Base-by-base conservation (phyloP, 305 asterid species). In the Withania somnifera region DNA sequence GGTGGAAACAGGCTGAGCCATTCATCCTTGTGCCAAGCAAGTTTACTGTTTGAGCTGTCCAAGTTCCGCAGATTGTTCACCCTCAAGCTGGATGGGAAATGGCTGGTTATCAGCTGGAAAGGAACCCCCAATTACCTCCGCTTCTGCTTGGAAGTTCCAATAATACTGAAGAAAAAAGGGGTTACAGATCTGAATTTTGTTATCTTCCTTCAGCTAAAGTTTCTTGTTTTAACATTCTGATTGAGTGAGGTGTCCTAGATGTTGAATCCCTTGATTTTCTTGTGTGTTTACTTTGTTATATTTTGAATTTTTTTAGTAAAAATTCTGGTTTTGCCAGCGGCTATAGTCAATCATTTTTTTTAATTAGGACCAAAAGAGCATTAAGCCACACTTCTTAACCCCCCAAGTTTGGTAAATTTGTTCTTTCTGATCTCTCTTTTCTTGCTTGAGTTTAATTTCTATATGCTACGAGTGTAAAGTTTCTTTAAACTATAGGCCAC, bases 51-150 rank as follows among this genome's bases (percentile, higher is more conserved):
- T 54, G 79, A 40, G 58, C 83, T 66, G 1, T 85, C 80, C 17
- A 66, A 60, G 9, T 52, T 82, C 17, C 79, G 84, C 69, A 80
- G 40, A 7, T 42, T 24, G 51, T 87, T 89, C 60, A 87, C 81
- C 1, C 20, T 86, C 19, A 69, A 58, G 3, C 78, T 84, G 87
- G 73, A 86, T 5, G 86, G 86, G 61, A 82, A 90, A 64, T 77
- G 85, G 63, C 67, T 90, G 85, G 79, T 90, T 80, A 17, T 86
- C 17, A 86, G 90, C 0, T 86, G 92, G 90, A 83, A 85, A 7
- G 87, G 83, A 5, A 76, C 84, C 19, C 19, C 84, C 91, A 1
- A 2, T 85, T 0, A 30, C 53, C 7, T 60, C 84, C 32, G 17
- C 84, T 19, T 89, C 91, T 13, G 30, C 50, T 19, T 47, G 77